A percentile compares a stretch with the other conserved stretches of the same genome.
These are phyloP conservation scores for Aspergillus awamori DNA, from an alignment of 2,329 filamentous ascomycete genomes.

Conservation along the genomic window DNA sequence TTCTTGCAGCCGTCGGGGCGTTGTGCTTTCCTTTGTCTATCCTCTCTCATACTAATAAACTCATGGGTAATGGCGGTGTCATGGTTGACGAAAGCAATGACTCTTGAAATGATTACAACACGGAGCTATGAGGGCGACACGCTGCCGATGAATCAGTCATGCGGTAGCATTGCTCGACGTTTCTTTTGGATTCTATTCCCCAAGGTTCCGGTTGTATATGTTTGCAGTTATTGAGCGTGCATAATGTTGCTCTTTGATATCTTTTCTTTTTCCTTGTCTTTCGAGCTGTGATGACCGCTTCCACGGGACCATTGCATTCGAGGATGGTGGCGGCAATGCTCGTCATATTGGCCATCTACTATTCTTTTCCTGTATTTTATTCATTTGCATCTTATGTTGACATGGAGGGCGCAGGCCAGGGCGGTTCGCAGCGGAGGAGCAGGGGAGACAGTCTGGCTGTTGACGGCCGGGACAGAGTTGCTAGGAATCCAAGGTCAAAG, in stretches of 20 bases:
- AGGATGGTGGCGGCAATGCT: neutral
- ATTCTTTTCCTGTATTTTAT: constrained; percentile 9
- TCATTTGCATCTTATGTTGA: constrained; percentile 3
- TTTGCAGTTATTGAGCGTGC: constrained; percentile 44
- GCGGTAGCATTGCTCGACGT: constrained; percentile 10
- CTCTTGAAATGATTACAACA: constrained; percentile 26
- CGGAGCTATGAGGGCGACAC: constrained; percentile 13
- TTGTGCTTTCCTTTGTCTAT: constrained; percentile 16
- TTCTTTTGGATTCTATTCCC: constrained; percentile 21
- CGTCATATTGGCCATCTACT: neutral
- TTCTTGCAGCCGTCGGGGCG: neutral
- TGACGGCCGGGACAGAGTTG: neutral
- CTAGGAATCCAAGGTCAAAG: no score
- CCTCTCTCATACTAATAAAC: constrained; percentile 23
- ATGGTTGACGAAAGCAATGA: constrained; percentile 44
- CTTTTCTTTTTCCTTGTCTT: constrained; percentile 11
- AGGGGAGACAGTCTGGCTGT: neutral
- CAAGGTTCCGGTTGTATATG: constrained; percentile 36
- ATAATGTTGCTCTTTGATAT: constrained; percentile 29
- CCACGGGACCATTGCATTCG: constrained; percentile 10
- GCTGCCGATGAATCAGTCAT: neutral
- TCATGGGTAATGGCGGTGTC: constrained; percentile 34
- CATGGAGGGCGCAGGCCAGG: constrained; percentile 4
- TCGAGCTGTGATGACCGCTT: constrained; percentile 6
- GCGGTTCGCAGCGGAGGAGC: neutral